Base-by-base conservation (phyloP, 1,284 basidiomycete species). In the Coriolopsis trogii region DNA sequence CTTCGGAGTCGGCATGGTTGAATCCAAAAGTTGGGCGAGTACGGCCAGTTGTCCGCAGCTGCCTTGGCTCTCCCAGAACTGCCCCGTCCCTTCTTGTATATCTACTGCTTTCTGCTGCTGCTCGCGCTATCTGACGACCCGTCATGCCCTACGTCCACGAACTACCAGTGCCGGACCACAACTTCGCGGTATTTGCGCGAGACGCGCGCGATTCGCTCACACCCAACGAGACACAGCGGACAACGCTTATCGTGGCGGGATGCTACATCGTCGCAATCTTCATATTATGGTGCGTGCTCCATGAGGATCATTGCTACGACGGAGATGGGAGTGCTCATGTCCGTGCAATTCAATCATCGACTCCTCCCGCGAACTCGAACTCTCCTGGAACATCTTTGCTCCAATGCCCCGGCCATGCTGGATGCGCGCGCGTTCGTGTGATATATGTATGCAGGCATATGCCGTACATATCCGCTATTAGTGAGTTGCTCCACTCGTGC, bases 211-310 rank as follows among this genome's bases (percentile, higher is more conserved):
- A 70, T 33, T 55, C 63, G 31, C 63, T 91, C 30, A 80, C 78
- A n/a, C 89, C 89, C 1, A 89, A 81, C 58, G 72, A 70, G 16
- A 91, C 90, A 3, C 90, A 93, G 66, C 74, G 76, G 59, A 83
- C 74, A n/a, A 93, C 90, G 0, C 72, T 92, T 43, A 90, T 92
- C 51, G 84, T 90, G 23, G 89, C 90, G 1, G 89, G 80, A 9
- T 77, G 77, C 38, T 93, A 92, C 68, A 75, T 91, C 49, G 40
- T 91, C 31, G 77, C 72, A 5, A 93, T 93, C 65, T 85, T 74
- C 15, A 82, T 92, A 49, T 70, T 92, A 58, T 91, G 89, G 89
- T 88, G 64, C 60, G 81, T 72, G 1, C 39, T 40, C 8, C 23
- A n/a, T n/a, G n/a, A n/a, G n/a, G n/a, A n/a, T n/a, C n/a, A n/a